Evolutionary conservation across 2,329 filamentous ascomycete species (phyloP).

Genomic region (Talaromyces pinophilus): DNA sequence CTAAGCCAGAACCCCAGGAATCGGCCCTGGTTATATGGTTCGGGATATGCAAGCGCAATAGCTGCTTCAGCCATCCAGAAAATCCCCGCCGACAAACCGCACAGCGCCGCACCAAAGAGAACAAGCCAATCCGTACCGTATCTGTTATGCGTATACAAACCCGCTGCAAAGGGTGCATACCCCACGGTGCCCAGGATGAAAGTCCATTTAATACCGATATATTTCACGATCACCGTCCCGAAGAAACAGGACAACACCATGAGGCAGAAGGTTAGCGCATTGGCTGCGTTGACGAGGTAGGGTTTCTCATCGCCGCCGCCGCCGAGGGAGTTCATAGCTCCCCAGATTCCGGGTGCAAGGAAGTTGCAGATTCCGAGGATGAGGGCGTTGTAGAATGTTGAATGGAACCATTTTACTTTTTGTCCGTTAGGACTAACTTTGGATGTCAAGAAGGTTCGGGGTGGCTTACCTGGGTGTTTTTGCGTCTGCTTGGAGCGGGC

Average conservation of each 20-base stretch:
- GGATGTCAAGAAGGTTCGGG: neutral
- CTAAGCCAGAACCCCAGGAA: conserved; percentile 69
- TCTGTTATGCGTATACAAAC: conserved; percentile 70
- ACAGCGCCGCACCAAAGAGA: conserved; percentile 67
- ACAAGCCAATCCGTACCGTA: conserved; percentile 70
- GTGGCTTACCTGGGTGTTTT: conserved; percentile 15
- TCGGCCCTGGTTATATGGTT: conserved; percentile 66
- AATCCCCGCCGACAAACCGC: conserved; percentile 68
- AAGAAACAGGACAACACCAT: conserved; percentile 73
- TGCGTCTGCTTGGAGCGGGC: conserved; percentile 1
- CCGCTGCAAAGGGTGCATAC: conserved; percentile 70
- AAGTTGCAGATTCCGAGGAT: conserved; percentile 72
- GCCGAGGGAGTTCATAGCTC: conserved; percentile 71
- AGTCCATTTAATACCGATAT: conserved; percentile 69
- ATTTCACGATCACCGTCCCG: conserved; percentile 63
- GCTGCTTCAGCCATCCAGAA: conserved; percentile 77
- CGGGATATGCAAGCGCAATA: conserved; percentile 71
- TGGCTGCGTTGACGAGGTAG: conserved; percentile 68
- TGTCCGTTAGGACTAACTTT: neutral
- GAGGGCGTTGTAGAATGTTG: conserved; percentile 71
- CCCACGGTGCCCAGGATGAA: conserved; percentile 72
- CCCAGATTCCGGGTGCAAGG: conserved; percentile 70
- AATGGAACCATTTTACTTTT: conserved; percentile 66
- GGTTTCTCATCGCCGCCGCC: conserved; percentile 67
- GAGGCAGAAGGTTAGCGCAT: conserved; percentile 69